phyloP scores from a whole-genome alignment of 352 stramenopile genomes.

The Phytophthora europaea region DNA sequence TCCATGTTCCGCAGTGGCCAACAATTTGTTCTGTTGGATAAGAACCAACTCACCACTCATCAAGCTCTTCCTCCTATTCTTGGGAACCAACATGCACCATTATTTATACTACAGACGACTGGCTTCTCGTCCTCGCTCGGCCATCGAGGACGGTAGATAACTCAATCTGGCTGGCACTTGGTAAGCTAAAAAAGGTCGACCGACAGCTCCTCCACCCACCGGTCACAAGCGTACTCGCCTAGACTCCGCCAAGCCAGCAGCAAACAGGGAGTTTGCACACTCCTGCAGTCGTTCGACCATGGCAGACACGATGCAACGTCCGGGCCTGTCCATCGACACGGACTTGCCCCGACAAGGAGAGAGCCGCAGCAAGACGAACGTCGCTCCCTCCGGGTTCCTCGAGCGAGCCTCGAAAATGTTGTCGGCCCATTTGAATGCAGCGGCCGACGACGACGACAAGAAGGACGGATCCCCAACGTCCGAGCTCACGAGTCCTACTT shows the following conservation, averaged over 20 bases:
- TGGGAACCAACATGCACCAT: background rate
- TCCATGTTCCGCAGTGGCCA: background rate
- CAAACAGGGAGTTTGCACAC: slow-evolving; percentile 4
- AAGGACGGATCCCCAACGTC: slow-evolving; percentile 28
- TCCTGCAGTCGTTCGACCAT: slow-evolving; percentile 35
- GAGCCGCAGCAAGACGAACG: slow-evolving; percentile 27
- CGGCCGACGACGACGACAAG: slow-evolving; percentile 28
- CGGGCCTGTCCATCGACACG: slow-evolving; percentile 67
- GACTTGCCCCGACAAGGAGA: slow-evolving; percentile 37
- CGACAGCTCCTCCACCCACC: slow-evolving; percentile 2
- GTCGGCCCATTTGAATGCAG: slow-evolving; percentile 35
- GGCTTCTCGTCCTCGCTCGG: slow-evolving; percentile 20
- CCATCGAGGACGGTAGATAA: slow-evolving; percentile 5
- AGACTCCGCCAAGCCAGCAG: slow-evolving; percentile 27
- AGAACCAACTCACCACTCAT: slow-evolving; percentile 13
- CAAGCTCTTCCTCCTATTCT: slow-evolving; percentile 24
- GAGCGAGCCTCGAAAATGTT: slow-evolving; percentile 74
- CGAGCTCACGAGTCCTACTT: slow-evolving; percentile 40
- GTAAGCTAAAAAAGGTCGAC: slow-evolving; percentile 7
- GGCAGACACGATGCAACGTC: slow-evolving; percentile 61
- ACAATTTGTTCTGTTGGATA: slow-evolving; percentile 13
- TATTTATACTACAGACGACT: slow-evolving; percentile 18
- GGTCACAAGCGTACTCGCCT: slow-evolving; percentile 36
- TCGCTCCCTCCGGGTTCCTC: slow-evolving; percentile 51
- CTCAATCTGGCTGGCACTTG: slow-evolving; percentile 14